Evolutionary conservation across 139 green algal genomes (phyloP).

Genomic region (Eudorina sp.): DNA sequence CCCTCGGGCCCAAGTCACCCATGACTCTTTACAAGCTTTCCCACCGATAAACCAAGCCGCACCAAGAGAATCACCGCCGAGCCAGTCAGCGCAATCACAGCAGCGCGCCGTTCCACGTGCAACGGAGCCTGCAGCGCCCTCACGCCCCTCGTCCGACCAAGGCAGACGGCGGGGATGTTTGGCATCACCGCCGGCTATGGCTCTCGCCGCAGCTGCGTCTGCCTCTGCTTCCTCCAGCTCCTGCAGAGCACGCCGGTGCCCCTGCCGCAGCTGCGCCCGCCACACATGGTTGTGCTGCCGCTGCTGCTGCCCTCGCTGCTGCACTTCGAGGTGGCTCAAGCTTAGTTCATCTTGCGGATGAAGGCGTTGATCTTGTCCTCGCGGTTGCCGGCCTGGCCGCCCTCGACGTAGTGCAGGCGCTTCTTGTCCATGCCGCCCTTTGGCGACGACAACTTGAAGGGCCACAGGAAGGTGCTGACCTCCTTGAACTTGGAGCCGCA

Average conservation of each 20-base stretch:
- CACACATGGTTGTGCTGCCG: no score
- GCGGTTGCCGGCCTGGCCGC: constrained; percentile 96
- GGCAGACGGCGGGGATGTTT: no score
- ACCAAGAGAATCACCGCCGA: background rate
- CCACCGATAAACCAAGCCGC: background rate
- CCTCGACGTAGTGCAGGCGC: constrained; percentile 98
- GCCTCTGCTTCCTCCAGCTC: background rate
- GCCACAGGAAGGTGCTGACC: constrained; percentile 99
- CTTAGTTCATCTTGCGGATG: constrained; percentile 95
- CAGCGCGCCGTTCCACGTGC: background rate
- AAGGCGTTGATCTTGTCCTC: constrained; percentile 98
- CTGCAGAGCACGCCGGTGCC: background rate
- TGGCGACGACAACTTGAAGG: constrained; percentile 94
- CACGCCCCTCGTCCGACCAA: no score
- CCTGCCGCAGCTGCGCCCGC: no score
- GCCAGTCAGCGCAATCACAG: background rate
- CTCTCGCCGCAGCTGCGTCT: background rate
- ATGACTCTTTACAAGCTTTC: constrained; percentile 10
- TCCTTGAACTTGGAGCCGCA: constrained; percentile 97
- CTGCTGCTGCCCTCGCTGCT: background rate
- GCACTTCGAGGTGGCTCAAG: background rate
- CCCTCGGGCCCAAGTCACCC: background rate
- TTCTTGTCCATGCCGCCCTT: constrained; percentile 94
- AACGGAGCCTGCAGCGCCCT: no score
- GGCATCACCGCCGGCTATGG: no score